These are phyloP conservation scores for Dissophora ornata DNA, from an alignment of 192 early-diverging fungal genomes.

Conservation along the genomic window DNA sequence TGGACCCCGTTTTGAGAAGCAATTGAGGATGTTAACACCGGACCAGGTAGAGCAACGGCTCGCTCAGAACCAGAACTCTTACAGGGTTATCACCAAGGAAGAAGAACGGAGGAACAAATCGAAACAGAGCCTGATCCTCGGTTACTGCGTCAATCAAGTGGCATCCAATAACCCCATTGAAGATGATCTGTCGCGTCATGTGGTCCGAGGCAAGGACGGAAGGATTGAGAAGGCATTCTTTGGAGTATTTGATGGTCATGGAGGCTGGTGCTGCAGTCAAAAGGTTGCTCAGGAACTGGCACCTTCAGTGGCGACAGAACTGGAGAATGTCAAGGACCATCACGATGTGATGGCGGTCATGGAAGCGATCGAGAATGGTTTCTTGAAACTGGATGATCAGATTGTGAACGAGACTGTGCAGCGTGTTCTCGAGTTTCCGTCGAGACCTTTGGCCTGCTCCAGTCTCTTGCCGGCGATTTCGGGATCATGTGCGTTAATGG, in stretches of 20 bases:
- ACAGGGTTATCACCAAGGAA: conserved; percentile 18
- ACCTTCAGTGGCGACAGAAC: conserved; percentile 55
- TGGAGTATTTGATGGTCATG: conserved; percentile 69
- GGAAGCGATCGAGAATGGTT: conserved; percentile 57
- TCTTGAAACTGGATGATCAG: conserved; percentile 59
- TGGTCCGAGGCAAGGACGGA: conserved; percentile 37
- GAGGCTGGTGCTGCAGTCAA: conserved; percentile 61
- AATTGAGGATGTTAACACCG: conserved; percentile 29
- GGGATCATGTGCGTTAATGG: conserved; percentile 67
- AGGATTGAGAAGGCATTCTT: conserved; percentile 56
- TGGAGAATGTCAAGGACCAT: conserved; percentile 38
- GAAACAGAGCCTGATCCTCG: conserved; percentile 46
- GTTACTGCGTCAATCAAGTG: conserved; percentile 60
- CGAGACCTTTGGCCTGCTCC: conserved; percentile 37
- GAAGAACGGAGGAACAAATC: conserved; percentile 14
- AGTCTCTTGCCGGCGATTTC: conserved; percentile 54
- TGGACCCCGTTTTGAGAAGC: conserved; percentile 23
- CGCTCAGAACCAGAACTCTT: conserved; percentile 33
- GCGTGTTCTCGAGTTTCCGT: conserved; percentile 51
- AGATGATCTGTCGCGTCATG: conserved; percentile 58
- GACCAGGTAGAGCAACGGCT: conserved; percentile 45
- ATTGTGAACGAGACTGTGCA: conserved; percentile 60
- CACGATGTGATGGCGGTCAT: conserved; percentile 51
- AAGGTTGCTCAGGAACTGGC: conserved; percentile 60
- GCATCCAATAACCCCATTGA: conserved; percentile 66